Evolutionary conservation across 2,329 filamentous ascomycete species (phyloP).

Genomic region (Talaromyces rugulosus): DNA sequence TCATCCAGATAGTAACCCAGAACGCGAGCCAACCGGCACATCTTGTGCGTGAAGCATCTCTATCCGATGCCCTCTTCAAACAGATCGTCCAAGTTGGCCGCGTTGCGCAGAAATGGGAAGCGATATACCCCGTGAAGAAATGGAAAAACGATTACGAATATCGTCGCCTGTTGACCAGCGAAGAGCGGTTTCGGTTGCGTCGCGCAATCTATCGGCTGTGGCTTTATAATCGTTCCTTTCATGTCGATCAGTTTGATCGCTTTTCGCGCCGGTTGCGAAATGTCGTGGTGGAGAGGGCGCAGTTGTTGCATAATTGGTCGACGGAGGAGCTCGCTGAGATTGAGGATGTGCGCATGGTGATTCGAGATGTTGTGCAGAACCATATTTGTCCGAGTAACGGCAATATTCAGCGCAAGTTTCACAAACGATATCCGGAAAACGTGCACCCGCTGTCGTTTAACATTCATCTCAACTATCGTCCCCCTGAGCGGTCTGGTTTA

Average conservation of each 20-base stretch:
- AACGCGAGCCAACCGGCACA: slow-evolving; percentile 58
- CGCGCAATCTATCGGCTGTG: slow-evolving; percentile 58
- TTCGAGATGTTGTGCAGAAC: slow-evolving; percentile 53
- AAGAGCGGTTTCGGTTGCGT: slow-evolving; percentile 50
- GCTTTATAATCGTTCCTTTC: slow-evolving; percentile 58
- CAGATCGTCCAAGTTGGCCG: slow-evolving; percentile 53
- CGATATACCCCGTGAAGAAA: slow-evolving; percentile 61
- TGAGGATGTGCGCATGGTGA: slow-evolving; percentile 53
- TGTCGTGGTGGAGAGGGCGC: slow-evolving; percentile 49
- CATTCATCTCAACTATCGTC: slow-evolving; percentile 50
- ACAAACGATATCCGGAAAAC: slow-evolving; percentile 50
- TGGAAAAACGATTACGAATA: slow-evolving; percentile 57
- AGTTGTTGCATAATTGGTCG: slow-evolving; percentile 57
- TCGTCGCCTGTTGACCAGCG: slow-evolving; percentile 48
- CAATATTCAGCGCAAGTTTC: slow-evolving; percentile 55
- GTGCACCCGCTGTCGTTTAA: slow-evolving; percentile 49
- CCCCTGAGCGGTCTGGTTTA: slow-evolving; percentile 17
- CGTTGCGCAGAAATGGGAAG: slow-evolving; percentile 55
- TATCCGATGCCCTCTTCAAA: slow-evolving; percentile 53
- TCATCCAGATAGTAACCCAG: slow-evolving; percentile 57
- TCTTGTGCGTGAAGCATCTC: slow-evolving; percentile 47
- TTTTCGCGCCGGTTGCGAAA: slow-evolving; percentile 45
- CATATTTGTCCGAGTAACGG: slow-evolving; percentile 61
- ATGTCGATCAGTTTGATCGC: slow-evolving; percentile 49
- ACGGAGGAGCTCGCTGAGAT: slow-evolving; percentile 55